Conservation (phyloP, 345 rosid species). For the Excoecaria agallocha region DNA sequence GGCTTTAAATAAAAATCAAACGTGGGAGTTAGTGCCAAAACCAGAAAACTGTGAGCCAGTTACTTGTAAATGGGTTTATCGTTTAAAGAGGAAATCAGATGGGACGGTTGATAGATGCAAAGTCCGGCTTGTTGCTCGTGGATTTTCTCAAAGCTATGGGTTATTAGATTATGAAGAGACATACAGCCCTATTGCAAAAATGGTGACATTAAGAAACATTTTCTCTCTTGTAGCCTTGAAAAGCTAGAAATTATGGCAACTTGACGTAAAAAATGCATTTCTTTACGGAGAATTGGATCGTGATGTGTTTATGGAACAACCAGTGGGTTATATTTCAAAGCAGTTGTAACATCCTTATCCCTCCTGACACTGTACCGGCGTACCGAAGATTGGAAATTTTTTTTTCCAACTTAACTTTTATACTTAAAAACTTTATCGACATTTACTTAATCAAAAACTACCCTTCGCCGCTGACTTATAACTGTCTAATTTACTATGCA, state of each 20-base stretch:
- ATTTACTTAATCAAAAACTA: no score
- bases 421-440: no score
- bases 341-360: no score
- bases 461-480: no score
- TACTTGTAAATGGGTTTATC: conserved; percentile 16
- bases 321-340: no score
- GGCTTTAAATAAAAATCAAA: conserved; percentile 7
- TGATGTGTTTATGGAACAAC: no score
- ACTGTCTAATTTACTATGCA: no score
- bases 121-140: not conserved
- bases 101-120: not conserved
- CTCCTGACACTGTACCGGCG: no score
- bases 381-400: no score
- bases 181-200: not conserved
- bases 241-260: not conserved
- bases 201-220: conserved; percentile 5
- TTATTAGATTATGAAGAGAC: conserved; percentile 1
- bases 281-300: not conserved
- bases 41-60: conserved; percentile 7
- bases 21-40: conserved; percentile 15
- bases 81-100: not conserved
- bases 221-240: not conserved
- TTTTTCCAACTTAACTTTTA: no score
- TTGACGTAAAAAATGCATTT: not conserved
- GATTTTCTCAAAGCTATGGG: not conserved